phyloP scores from a whole-genome alignment of 371 early-diverging fungal genomes.

The Mucor racemosus region DNA sequence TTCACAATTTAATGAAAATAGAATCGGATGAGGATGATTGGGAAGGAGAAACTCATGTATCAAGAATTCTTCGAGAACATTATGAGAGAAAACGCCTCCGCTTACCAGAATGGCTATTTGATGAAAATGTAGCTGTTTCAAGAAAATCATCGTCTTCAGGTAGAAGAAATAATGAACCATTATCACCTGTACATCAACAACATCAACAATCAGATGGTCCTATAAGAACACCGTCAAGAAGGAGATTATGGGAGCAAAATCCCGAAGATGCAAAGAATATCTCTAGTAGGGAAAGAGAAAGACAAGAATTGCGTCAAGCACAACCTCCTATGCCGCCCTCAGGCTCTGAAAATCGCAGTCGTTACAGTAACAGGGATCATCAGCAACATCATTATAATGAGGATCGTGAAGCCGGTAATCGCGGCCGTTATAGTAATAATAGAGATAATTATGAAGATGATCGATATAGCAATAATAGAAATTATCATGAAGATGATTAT shows the following conservation, averaged over 20 bases:
- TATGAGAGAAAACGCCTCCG: conserved; percentile 49
- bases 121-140: conserved; percentile 18
- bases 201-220: neutral
- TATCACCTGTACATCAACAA: neutral
- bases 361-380: neutral
- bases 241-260: conserved; percentile 39
- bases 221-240: conserved; percentile 33
- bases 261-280: conserved; percentile 24
- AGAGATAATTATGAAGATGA: conserved; percentile 4
- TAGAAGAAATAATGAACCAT: neutral
- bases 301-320: conserved; percentile 39
- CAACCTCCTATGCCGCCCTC: conserved; percentile 10
- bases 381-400: neutral
- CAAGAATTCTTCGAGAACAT: conserved; percentile 55
- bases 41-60: conserved; percentile 64
- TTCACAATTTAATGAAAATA: conserved; percentile 12
- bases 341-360: conserved; percentile 2
- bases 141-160: neutral
- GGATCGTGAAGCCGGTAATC: neutral
- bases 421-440: neutral
- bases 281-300: conserved; percentile 42
- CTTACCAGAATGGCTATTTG: conserved; percentile 41
- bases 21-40: conserved; percentile 65
- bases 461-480: neutral
- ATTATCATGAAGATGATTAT: neutral